Conservation (phyloP, 23 red algal species). For the Pyropia yezoensis region DNA sequence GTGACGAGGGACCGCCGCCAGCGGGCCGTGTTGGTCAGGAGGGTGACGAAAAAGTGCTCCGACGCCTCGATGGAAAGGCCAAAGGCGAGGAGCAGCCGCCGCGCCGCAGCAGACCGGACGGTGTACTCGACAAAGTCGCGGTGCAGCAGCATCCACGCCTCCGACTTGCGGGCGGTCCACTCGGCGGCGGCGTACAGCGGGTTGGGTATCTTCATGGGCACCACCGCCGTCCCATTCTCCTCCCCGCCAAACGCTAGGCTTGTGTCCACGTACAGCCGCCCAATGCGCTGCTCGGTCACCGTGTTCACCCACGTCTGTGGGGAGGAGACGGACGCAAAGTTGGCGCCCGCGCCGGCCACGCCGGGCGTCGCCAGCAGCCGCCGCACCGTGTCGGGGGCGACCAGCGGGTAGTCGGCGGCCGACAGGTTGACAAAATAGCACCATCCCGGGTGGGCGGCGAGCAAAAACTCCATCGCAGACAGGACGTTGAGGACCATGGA, state of each 20-base stretch:
- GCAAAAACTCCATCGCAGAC: slow-evolving; percentile 40
- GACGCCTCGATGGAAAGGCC: slow-evolving; percentile 44
- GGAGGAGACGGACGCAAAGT: slow-evolving; percentile 30
- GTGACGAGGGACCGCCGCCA: slow-evolving; percentile 23
- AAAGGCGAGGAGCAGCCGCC: slow-evolving; percentile 51
- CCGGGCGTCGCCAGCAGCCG: slow-evolving; percentile 18
- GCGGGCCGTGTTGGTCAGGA: slow-evolving; percentile 26
- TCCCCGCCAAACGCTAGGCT: slow-evolving; percentile 13
- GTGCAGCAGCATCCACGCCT: slow-evolving; percentile 73
- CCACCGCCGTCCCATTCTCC: neutral
- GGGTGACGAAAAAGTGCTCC: slow-evolving; percentile 74
- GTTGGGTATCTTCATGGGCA: neutral
- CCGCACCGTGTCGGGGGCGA: slow-evolving; percentile 6
- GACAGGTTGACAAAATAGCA: slow-evolving; percentile 68
- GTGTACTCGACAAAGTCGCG: slow-evolving; percentile 31
- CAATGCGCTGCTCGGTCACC: slow-evolving; percentile 13
- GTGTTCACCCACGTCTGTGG: slow-evolving; percentile 2
- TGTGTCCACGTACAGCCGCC: slow-evolving; percentile 17
- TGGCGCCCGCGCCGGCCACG: neutral
- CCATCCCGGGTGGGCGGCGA: slow-evolving; percentile 25
- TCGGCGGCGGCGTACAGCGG: slow-evolving; percentile 33
- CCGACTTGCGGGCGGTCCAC: slow-evolving; percentile 1
- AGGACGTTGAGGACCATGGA: slow-evolving; percentile 74
- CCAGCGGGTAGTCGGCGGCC: slow-evolving; percentile 73
- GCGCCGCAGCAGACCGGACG: slow-evolving; percentile 28